A percentile compares a stretch with the other conserved stretches of the same genome.
These are phyloP conservation scores for Calonectria pseudoreteaudii DNA, from an alignment of 2,329 filamentous ascomycete genomes.

Conservation along the genomic window DNA sequence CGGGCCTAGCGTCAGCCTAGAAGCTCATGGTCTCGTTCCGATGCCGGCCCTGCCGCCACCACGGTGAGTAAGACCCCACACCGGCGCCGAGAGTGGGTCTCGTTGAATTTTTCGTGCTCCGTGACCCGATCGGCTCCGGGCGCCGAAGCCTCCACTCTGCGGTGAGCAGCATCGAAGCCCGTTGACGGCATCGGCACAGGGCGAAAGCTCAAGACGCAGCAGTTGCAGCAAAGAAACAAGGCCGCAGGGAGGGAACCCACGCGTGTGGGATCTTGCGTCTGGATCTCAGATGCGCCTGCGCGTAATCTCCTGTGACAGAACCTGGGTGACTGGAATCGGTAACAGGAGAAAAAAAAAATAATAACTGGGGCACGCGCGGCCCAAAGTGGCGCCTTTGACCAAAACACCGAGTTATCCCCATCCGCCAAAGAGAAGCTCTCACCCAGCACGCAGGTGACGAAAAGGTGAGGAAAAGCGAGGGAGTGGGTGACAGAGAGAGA, in stretches of 20 bases:
- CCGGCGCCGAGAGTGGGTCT: conserved; percentile 35
- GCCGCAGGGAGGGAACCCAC: conserved; percentile 9
- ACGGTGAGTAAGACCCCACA: conserved; percentile 22
- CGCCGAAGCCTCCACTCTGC: background rate
- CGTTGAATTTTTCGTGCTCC: conserved; percentile 11
- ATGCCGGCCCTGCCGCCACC: conserved; percentile 32
- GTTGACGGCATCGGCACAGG: background rate
- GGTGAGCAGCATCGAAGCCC: background rate
- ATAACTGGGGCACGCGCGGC: conserved; percentile 23
- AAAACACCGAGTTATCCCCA: conserved; percentile 43
- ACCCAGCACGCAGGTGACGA: background rate
- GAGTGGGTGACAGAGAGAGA: background rate
- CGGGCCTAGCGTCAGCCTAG: conserved; percentile 29
- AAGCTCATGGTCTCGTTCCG: conserved; percentile 25
- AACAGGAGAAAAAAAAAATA: conserved; percentile 24
- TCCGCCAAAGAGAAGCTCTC: conserved; percentile 8
- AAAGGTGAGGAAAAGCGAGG: background rate
- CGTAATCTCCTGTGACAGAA: conserved; percentile 17
- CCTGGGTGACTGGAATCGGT: conserved; percentile 12
- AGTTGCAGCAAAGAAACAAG: background rate
- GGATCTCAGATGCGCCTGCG: conserved; percentile 21
- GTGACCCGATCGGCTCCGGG: conserved; percentile 13
- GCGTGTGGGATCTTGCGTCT: conserved; percentile 16
- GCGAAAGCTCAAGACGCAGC: background rate
- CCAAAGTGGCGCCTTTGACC: conserved; percentile 23